Percentiles rank a stretch among this genome's conserved stretches.
Conservation (phyloP, 2,329 filamentous ascomycete species). For the Lasiodiplodia sp. region DNA sequence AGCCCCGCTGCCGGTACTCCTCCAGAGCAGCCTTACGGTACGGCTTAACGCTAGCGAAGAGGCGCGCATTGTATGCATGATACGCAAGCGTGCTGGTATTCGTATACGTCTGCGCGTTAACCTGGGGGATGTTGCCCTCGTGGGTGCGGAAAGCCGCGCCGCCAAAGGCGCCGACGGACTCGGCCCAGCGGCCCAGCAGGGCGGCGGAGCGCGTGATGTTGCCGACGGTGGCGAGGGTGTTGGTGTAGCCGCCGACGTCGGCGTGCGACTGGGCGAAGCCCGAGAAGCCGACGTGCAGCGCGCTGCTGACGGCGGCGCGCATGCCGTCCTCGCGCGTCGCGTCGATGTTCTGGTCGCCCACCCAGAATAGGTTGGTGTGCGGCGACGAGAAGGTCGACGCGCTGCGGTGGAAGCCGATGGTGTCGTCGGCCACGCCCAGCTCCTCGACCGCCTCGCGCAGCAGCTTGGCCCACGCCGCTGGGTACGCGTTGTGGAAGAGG, state of each 20-base stretch:
- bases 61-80: constrained; percentile 46
- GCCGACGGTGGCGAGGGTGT: constrained; percentile 38
- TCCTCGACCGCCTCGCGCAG: constrained; percentile 42
- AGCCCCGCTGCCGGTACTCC: constrained; percentile 38
- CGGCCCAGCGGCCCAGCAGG: constrained; percentile 48
- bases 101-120: constrained; percentile 49
- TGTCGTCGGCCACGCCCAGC: constrained; percentile 40
- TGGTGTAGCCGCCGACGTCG: constrained; percentile 49
- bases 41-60: constrained; percentile 44
- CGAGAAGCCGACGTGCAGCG: constrained; percentile 47
- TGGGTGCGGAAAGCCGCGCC: constrained; percentile 47
- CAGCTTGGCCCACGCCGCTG: constrained; percentile 43
- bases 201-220: constrained; percentile 46
- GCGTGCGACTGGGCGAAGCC: constrained; percentile 47
- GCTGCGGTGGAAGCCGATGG: constrained; percentile 47
- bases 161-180: constrained; percentile 43
- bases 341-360: constrained; percentile 47
- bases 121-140: constrained; percentile 47
- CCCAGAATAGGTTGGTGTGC: constrained; percentile 50
- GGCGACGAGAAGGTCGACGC: constrained; percentile 42
- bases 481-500: constrained; percentile 48
- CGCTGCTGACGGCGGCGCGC: constrained; percentile 44
- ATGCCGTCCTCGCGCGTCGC: constrained; percentile 47
- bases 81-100: constrained; percentile 45
- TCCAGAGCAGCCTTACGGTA: constrained; percentile 43